Percentiles rank a stretch among this genome's conserved stretches.
Conservation (phyloP, 345 rosid species). For the Dipteronia dyeriana region DNA sequence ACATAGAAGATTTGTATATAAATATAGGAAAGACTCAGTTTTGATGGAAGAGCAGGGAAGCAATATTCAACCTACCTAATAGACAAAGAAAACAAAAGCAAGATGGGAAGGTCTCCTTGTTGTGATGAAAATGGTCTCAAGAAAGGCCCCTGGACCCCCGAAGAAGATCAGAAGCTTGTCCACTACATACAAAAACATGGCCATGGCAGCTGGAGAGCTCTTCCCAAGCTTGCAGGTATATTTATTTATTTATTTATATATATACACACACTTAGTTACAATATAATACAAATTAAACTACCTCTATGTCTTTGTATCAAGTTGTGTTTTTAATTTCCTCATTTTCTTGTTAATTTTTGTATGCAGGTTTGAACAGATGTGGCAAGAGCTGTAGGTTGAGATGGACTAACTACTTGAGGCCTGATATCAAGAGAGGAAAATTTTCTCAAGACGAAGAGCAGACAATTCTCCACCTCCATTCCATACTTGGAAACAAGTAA, state of each 20-base stretch:
- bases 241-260: no score
- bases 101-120: slow-evolving; percentile 57
- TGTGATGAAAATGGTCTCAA: slow-evolving; percentile 65
- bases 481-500: slow-evolving; percentile 80
- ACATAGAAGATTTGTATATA: slow-evolving; percentile 24
- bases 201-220: slow-evolving; percentile 74
- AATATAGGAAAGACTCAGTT: slow-evolving; percentile 32
- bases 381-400: slow-evolving; percentile 86
- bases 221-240: slow-evolving; percentile 62
- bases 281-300: no score
- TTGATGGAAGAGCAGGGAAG: slow-evolving; percentile 21
- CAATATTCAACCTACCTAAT: background rate
- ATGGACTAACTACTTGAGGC: slow-evolving; percentile 82
- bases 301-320: background rate
- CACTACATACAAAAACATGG: slow-evolving; percentile 51
- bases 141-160: slow-evolving; percentile 71
- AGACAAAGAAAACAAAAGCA: background rate
- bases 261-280: background rate
- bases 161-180: slow-evolving; percentile 61
- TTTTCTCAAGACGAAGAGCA: slow-evolving; percentile 80
- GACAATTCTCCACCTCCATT: slow-evolving; percentile 75
- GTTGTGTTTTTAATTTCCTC: background rate
- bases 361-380: slow-evolving; percentile 72
- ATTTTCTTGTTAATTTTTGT: background rate
- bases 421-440: slow-evolving; percentile 81